A percentile compares a stretch with the other conserved stretches of the same genome.
These are phyloP conservation scores for Trichomonas gallinae DNA, from an alignment of 208 protist genomes.

Conservation along the genomic window DNA sequence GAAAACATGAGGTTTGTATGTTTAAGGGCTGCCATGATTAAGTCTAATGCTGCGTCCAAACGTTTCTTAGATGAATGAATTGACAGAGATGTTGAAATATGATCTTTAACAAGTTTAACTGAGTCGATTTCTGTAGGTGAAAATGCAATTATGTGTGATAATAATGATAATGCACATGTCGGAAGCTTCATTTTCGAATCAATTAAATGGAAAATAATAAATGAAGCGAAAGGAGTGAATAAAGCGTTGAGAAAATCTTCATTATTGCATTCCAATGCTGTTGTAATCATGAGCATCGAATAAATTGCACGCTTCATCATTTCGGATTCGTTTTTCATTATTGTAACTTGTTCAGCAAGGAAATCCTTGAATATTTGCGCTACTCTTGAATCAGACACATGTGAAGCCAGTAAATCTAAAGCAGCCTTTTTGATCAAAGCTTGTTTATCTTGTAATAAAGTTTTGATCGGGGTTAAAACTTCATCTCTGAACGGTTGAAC, in stretches of 20 bases:
- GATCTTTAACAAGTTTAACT: neutral
- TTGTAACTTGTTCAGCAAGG: neutral
- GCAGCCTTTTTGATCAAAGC: neutral
- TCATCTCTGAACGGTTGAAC: neutral
- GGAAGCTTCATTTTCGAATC: neutral
- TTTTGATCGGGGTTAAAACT: neutral
- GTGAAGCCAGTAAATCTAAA: neutral
- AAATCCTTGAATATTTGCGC: neutral
- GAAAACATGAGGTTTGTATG: neutral
- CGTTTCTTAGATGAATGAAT: neutral
- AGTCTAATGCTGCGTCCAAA: neutral
- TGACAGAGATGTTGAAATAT: neutral
- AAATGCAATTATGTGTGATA: neutral
- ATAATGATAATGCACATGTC: neutral
- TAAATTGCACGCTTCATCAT: neutral
- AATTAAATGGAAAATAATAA: neutral
- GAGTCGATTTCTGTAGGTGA: neutral
- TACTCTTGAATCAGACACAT: neutral
- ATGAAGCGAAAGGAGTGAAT: neutral
- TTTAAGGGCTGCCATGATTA: neutral
- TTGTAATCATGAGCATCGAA: neutral
- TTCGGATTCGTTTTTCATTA: neutral
- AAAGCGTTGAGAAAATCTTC: neutral
- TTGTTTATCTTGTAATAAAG: neutral
- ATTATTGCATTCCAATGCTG: neutral